Base-by-base conservation (phyloP, 768 basidiomycete species). In the Termitomyces sp. region DNA sequence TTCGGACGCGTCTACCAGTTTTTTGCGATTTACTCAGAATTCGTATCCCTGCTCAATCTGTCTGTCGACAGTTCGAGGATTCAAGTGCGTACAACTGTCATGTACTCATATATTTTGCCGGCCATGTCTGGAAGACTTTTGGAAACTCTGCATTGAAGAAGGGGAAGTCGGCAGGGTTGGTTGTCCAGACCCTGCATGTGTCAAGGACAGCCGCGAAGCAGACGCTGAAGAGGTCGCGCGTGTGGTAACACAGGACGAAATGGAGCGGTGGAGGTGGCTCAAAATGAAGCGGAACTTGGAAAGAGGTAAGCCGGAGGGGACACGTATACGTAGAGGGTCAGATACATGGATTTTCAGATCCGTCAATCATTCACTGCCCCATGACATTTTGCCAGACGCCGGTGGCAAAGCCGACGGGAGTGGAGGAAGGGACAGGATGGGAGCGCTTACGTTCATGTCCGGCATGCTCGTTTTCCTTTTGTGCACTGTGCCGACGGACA, bases 91-190 rank as follows among this genome's bases (percentile, higher is more conserved):
- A 16, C 77, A 82, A 60, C 74, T 95, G 50, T 67, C 74, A 2
- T 95, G 93, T 66, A 70, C 71, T 1, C 94, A 95, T 68, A 80
- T 94, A 13, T 95, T 94, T 68, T 96, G 94, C 68, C 81, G 83
- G n/a, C 69, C 79, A 8, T 96, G 94, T 66, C 70, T 96, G 28
- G 76, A 77, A 53, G 86, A 88, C 52, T 94, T 90, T 67, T 97
- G 93, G 93, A 78, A 79, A 45, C 68, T 93, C 51, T 88, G 87
- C 62, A 88, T 97, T 54, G 74, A 72, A 49, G 92, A 95, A 67
- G 94, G 94, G 7, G 85, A 88, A 57, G 74, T 93, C 14, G 79
- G 76, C 32, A 77, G 78, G 20, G 93, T 97, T 1, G 81, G 87
- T 0, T 97, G 94, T 67, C 90, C 94, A 1, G 87, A 92, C 65